phyloP scores from a whole-genome alignment of 2,329 filamentous ascomycete species.

The Fusarium sp. region DNA sequence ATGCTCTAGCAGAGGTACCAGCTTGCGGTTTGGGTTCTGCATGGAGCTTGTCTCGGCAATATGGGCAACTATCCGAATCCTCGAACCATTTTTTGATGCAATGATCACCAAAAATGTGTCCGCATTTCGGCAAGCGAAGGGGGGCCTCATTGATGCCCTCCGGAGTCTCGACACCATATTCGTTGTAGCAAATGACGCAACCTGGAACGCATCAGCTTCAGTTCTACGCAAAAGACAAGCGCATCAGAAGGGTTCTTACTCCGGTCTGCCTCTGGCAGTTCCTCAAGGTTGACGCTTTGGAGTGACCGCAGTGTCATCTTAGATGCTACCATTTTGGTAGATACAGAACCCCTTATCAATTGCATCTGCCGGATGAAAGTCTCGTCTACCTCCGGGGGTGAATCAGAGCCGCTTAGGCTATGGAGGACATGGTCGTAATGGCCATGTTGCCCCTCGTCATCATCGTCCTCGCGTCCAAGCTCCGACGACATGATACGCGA shows the following conservation, averaged over 20 bases:
- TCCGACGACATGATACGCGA: conserved; percentile 43
- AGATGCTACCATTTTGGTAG: conserved; percentile 61
- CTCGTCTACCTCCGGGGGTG: conserved; percentile 46
- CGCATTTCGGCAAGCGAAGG: conserved; percentile 69
- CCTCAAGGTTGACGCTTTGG: conserved; percentile 58
- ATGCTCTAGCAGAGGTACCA: conserved; percentile 41
- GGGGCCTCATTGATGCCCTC: conserved; percentile 68
- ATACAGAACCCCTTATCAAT: conserved; percentile 57
- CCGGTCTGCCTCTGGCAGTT: conserved; percentile 59
- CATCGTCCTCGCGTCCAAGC: conserved; percentile 37
- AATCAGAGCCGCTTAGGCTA: conserved; percentile 16
- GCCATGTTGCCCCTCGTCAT: conserved; percentile 23
- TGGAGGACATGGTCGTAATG: conserved; percentile 28
- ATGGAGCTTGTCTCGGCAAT: conserved; percentile 70
- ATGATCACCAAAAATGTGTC: conserved; percentile 71
- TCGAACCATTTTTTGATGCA: conserved; percentile 75
- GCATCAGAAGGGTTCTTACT: conserved; percentile 52
- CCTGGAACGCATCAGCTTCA: conserved; percentile 51
- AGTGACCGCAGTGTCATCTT: conserved; percentile 59
- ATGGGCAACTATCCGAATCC: conserved; percentile 71
- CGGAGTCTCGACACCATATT: conserved; percentile 66
- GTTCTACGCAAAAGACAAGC: neutral
- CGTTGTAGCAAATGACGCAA: conserved; percentile 74
- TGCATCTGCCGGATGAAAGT: conserved; percentile 56
- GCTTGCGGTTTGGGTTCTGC: conserved; percentile 55